These are phyloP conservation scores for Oryza brachyantha DNA, from an alignment of 176 grass and related monocot species.

Conservation along the genomic window DNA sequence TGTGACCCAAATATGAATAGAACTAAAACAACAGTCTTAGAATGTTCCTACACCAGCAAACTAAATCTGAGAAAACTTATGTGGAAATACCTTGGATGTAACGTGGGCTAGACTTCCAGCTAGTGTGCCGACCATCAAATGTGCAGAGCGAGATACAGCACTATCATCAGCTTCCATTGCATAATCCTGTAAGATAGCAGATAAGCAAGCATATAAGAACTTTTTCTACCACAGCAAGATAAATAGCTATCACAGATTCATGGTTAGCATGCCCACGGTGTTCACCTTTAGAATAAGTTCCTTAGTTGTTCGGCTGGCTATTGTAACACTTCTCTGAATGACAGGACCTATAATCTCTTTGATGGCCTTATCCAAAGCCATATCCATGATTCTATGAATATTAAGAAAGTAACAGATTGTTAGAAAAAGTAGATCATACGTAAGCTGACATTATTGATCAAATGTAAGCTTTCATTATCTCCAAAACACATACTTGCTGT, in stretches of 20 bases:
- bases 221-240: conserved; percentile 2
- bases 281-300: conserved; percentile 92
- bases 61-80: background rate
- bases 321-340: conserved; percentile 97
- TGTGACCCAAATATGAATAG: conserved; percentile 15
- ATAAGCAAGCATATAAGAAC: conserved; percentile 10
- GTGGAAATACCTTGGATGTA: conserved; percentile 81
- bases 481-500: conserved; percentile 57
- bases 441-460: too few relatives aligned
- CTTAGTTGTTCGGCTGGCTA: conserved; percentile 90
- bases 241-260: background rate
- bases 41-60: background rate
- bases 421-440: conserved; percentile 23
- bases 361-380: conserved; percentile 87
- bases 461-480: conserved; percentile 2
- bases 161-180: conserved; percentile 81
- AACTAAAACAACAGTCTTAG: conserved; percentile 18
- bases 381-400: conserved; percentile 75
- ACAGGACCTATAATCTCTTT: conserved; percentile 93
- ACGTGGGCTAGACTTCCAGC: conserved; percentile 98
- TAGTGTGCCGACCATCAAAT: conserved; percentile 93
- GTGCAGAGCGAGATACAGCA: conserved; percentile 70
- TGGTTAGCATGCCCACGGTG: background rate
- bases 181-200: conserved; percentile 69
- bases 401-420: conserved; percentile 3